A percentile compares a stretch with the other conserved stretches of the same genome.
Conservation (phyloP, 108 stramenopile species). For the Cyclotella sp. region DNA sequence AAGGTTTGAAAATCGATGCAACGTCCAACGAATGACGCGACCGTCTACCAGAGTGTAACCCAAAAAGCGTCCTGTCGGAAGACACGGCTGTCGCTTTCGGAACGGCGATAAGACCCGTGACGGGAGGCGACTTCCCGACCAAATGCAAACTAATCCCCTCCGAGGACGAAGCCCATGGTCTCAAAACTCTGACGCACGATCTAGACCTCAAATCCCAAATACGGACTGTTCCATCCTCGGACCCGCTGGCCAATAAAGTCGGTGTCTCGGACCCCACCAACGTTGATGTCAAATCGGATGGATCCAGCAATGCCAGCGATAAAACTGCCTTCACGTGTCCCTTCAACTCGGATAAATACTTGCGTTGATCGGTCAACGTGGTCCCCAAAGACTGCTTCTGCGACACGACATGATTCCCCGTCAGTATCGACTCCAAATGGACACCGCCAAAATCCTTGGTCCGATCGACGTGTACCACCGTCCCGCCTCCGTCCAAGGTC, state of each 20-base stretch:
- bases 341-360: conserved; percentile 57
- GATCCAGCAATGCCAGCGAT: conserved; percentile 64
- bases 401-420: conserved; percentile 23
- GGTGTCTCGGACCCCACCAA: neutral
- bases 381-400: neutral
- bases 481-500: conserved; percentile 42
- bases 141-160: conserved; percentile 22
- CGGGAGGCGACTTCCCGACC: conserved; percentile 52
- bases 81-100: conserved; percentile 35
- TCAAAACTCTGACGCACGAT: conserved; percentile 66
- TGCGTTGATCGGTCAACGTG: conserved; percentile 22
- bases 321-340: conserved; percentile 77
- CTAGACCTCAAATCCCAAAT: conserved; percentile 83
- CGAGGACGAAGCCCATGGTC: conserved; percentile 68
- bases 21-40: conserved; percentile 4
- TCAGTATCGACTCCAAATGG: conserved; percentile 30
- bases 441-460: neutral
- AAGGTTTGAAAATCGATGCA: conserved; percentile 34
- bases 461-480: conserved; percentile 29
- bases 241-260: conserved; percentile 68
- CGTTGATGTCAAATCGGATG: conserved; percentile 33
- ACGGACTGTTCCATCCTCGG: conserved; percentile 72
- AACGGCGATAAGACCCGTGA: conserved; percentile 63
- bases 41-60: conserved; percentile 12
- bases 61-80: conserved; percentile 18